A percentile compares a stretch with the other conserved stretches of the same genome.
These are phyloP conservation scores for Xerocomus brunneocitrinus DNA, from an alignment of 768 basidiomycete genomes.

Conservation along the genomic window DNA sequence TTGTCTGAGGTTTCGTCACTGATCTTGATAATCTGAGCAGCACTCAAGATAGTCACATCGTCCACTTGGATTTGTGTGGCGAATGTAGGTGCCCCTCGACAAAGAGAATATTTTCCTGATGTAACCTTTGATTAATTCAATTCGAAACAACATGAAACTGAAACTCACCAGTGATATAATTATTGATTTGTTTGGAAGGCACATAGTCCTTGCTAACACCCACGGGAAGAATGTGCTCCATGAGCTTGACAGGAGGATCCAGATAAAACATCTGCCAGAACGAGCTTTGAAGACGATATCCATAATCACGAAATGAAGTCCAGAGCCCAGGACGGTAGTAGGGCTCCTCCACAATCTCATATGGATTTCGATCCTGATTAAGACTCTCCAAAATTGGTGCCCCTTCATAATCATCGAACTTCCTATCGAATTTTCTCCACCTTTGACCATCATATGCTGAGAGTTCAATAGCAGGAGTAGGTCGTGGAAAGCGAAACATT, in stretches of 20 bases:
- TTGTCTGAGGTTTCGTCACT: neutral
- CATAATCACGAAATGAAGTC: constrained; percentile 6
- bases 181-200: neutral
- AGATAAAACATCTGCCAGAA: constrained; percentile 12
- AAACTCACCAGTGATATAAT: neutral
- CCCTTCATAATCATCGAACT: constrained; percentile 1
- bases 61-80: neutral
- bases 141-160: neutral
- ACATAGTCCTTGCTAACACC: neutral
- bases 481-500: too few species aligned
- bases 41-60: neutral
- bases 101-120: neutral
- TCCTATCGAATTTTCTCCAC: neutral
- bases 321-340: constrained; percentile 2
- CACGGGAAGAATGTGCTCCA: neutral
- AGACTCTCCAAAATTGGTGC: constrained; percentile 5
- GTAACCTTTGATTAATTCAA: too few species aligned
- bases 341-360: neutral
- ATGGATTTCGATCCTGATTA: neutral
- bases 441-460: neutral
- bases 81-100: neutral
- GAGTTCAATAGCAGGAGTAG: too few species aligned
- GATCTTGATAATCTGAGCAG: neutral
- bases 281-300: neutral
- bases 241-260: neutral